Conservation (phyloP, 2,329 filamentous ascomycete species). For the Fusarium cyanostomum region DNA sequence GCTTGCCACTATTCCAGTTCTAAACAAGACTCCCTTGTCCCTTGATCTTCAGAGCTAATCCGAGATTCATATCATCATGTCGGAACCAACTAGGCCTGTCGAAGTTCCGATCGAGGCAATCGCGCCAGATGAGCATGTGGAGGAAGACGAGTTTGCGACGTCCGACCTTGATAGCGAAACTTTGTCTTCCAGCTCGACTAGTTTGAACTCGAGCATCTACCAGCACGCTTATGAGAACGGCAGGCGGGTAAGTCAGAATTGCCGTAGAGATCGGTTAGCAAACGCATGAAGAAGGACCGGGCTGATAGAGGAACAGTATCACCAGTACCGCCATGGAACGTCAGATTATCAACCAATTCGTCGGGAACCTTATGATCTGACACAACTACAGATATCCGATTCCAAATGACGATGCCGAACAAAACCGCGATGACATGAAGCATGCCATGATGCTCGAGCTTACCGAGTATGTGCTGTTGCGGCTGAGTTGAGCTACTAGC, state of each 20-base stretch:
- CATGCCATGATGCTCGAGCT: conserved; percentile 47
- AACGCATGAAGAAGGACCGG: too few relatives aligned
- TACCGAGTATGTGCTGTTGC: conserved; percentile 24
- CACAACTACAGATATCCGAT: conserved; percentile 34
- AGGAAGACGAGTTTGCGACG: conserved; percentile 33
- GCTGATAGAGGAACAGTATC: conserved; percentile 22
- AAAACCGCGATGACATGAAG: conserved; percentile 42
- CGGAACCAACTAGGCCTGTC: background rate
- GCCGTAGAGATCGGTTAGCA: too few relatives aligned
- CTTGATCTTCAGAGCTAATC: too few relatives aligned
- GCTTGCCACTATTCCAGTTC: too few relatives aligned
- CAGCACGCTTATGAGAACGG: conserved; percentile 40
- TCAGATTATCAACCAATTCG: background rate
- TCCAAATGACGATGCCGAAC: conserved; percentile 41
- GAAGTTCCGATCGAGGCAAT: conserved; percentile 23
- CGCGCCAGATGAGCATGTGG: background rate
- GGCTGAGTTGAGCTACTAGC: rapidly evolving
- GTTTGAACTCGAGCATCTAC: conserved; percentile 36
- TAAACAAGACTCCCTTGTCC: too few relatives aligned
- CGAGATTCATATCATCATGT: conserved; percentile 7
- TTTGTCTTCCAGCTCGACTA: conserved; percentile 28
- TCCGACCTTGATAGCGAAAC: conserved; percentile 31
- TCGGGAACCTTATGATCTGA: conserved; percentile 8
- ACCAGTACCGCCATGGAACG: conserved; percentile 40
- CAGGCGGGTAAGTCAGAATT: conserved; percentile 20